Percentiles rank a stretch among this genome's conserved stretches.
phyloP scores from a whole-genome alignment of 495 filamentous ascomycete species.

The Venustampulla echinocandica region DNA sequence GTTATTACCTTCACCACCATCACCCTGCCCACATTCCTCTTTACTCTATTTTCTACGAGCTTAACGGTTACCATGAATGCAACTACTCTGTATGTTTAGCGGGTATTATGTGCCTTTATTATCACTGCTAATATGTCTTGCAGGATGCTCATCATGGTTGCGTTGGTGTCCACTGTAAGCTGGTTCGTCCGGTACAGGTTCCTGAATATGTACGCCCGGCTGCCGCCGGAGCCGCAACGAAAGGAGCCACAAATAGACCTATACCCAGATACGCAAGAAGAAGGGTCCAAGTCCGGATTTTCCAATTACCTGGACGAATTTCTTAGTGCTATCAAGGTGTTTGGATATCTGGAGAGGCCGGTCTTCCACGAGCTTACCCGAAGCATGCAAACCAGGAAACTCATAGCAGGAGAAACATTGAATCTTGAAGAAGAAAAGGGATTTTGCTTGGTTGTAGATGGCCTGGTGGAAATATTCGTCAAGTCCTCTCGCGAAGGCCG shows the following conservation, averaged over 20 bases:
- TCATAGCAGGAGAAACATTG: constrained; percentile 91
- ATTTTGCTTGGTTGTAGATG: constrained; percentile 95
- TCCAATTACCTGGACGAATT: constrained; percentile 97
- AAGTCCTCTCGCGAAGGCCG: constrained; percentile 64
- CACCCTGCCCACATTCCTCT: constrained; percentile 80
- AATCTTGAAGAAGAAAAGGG: constrained; percentile 96
- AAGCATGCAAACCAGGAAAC: constrained; percentile 94
- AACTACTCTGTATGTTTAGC: constrained; percentile 69
- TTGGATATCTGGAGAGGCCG: constrained; percentile 90
- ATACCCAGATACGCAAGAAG: constrained; percentile 86
- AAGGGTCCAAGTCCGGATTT: constrained; percentile 80
- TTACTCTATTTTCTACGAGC: constrained; percentile 90
- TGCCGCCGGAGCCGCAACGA: constrained; percentile 89
- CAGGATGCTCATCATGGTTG: constrained; percentile 69
- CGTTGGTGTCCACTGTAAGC: constrained; percentile 68
- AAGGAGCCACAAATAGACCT: constrained; percentile 93
- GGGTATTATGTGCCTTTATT: neutral
- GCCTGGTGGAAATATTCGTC: constrained; percentile 94
- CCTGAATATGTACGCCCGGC: constrained; percentile 87
- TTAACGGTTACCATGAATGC: constrained; percentile 97
- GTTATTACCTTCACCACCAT: constrained; percentile 78
- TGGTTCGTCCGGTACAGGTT: constrained; percentile 93
- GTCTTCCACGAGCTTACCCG: constrained; percentile 96
- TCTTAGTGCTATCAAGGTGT: constrained; percentile 97
- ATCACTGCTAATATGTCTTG: constrained; percentile 18